phyloP scores from a whole-genome alignment of 2,329 filamentous ascomycete species.

The Chaetomium sp. region DNA sequence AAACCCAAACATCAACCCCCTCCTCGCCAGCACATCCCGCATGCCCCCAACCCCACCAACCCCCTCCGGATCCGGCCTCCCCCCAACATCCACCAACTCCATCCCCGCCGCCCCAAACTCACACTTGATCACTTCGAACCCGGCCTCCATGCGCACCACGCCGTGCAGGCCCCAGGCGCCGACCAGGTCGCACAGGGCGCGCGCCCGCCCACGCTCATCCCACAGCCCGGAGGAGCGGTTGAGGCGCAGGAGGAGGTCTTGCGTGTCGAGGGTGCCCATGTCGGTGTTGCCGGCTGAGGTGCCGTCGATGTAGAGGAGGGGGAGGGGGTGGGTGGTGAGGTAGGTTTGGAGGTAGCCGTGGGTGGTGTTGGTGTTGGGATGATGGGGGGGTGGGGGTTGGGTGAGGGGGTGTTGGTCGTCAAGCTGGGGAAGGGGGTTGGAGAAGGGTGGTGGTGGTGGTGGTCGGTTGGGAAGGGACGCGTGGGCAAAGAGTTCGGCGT shows the following conservation, averaged over 20 bases:
- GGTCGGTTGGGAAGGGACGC: background rate
- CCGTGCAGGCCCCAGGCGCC: constrained; percentile 62
- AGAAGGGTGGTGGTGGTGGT: background rate
- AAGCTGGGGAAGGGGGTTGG: background rate
- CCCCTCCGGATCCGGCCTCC: constrained; percentile 15
- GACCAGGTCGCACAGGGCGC: constrained; percentile 58
- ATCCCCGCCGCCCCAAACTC: constrained; percentile 47
- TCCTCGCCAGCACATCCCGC: background rate
- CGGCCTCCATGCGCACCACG: constrained; percentile 67
- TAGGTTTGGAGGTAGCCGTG: constrained; percentile 69
- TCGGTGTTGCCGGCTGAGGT: constrained; percentile 66
- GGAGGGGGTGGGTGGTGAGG: constrained; percentile 57
- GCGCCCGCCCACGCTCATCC: constrained; percentile 56
- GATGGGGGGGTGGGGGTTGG: constrained; percentile 11
- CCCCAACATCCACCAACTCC: constrained; percentile 41
- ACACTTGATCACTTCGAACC: constrained; percentile 72
- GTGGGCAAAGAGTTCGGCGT: constrained; percentile 67
- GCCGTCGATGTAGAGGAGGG: constrained; percentile 70
- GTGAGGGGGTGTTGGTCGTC: constrained; percentile 4
- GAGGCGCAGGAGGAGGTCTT: constrained; percentile 60
- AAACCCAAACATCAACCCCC: constrained; percentile 45
- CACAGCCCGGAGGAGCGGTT: constrained; percentile 27
- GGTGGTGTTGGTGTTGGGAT: background rate
- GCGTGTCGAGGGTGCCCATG: constrained; percentile 68
- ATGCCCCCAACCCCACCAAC: background rate